Evolutionary conservation across 352 stramenopile species (phyloP).

Genomic region (Globisporangium megalacanthum): DNA sequence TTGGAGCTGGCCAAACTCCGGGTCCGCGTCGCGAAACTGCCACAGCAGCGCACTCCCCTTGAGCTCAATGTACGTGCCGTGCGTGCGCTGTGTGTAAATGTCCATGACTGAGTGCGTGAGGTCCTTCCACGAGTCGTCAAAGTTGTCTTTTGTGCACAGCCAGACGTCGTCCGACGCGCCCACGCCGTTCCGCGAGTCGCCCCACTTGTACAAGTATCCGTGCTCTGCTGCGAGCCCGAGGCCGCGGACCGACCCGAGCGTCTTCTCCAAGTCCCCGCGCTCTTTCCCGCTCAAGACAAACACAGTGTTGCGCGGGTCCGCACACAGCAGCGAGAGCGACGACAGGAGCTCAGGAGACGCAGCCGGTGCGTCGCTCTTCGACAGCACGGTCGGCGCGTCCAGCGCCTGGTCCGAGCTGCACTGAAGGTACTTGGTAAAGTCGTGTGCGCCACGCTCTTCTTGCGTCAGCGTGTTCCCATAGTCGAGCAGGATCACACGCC

Average conservation of each 20-base stretch:
- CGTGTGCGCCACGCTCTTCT: conserved; percentile 72
- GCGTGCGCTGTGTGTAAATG: conserved; percentile 97
- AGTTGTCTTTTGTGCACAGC: conserved; percentile 86
- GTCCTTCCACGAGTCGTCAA: conserved; percentile 96
- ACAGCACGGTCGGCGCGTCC: conserved; percentile 27
- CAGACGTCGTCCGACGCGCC: conserved; percentile 51
- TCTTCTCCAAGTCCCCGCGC: conserved; percentile 91
- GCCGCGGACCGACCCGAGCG: conserved; percentile 90
- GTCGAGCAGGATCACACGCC: conserved; percentile 96
- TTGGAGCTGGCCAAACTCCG: conserved; percentile 98
- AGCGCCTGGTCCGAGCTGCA: conserved; percentile 22
- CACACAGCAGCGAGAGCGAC: conserved; percentile 90
- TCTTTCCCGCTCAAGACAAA: conserved; percentile 98
- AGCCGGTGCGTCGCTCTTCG: conserved; percentile 30
- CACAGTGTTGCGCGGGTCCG: conserved; percentile 96
- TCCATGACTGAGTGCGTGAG: conserved; percentile 98
- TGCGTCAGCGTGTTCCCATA: conserved; percentile 97
- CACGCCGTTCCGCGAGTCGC: conserved; percentile 25
- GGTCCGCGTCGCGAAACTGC: conserved; percentile 99
- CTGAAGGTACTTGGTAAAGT: conserved; percentile 85
- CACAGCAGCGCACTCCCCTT: conserved; percentile 98
- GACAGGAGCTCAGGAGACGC: conserved; percentile 77
- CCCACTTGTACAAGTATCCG: conserved; percentile 98
- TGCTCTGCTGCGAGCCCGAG: conserved; percentile 97
- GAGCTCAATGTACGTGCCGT: conserved; percentile 99